Conservation (phyloP, 257 asterid species). For the Asclepias syriaca region DNA sequence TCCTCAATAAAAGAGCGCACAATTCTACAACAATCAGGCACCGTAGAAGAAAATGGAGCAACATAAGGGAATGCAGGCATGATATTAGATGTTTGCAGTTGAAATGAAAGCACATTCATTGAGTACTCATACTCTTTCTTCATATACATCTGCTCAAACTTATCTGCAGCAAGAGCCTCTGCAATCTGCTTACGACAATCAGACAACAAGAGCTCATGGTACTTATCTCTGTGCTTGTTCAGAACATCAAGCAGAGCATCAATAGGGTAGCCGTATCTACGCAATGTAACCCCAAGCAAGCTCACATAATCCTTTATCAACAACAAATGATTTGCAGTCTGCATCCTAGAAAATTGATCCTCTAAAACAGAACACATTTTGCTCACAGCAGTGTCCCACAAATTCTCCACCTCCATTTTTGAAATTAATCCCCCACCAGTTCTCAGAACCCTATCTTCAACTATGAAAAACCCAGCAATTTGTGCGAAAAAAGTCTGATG, state of each 20-base stretch:
- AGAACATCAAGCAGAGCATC: constrained; percentile 89
- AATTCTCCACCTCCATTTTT: constrained; percentile 82
- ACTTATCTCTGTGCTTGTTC: constrained; percentile 92
- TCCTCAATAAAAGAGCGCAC: constrained; percentile 93
- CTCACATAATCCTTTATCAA: constrained; percentile 95
- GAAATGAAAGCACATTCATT: constrained; percentile 91
- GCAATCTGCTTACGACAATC: constrained; percentile 88
- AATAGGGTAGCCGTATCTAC: constrained; percentile 81
- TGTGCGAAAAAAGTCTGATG: constrained; percentile 96
- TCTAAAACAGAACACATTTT: constrained; percentile 96
- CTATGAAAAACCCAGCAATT: constrained; percentile 92
- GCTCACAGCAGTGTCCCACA: constrained; percentile 97
- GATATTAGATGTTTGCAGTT: constrained; percentile 83
- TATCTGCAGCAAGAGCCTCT: constrained; percentile 86
- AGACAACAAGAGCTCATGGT: constrained; percentile 81
- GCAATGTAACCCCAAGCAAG: constrained; percentile 87
- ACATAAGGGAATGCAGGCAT: constrained; percentile 96
- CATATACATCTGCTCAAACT: constrained; percentile 97
- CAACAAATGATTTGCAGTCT: constrained; percentile 93
- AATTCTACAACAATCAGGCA: constrained; percentile 95
- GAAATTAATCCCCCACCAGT: constrained; percentile 87
- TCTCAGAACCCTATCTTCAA: constrained; percentile 88
- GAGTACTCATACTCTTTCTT: constrained; percentile 92
- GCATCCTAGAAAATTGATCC: constrained; percentile 98
- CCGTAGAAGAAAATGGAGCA: constrained; percentile 89